These are phyloP conservation scores for Pharus latifolius DNA, from an alignment of 176 grass and related monocot genomes.

Conservation along the genomic window DNA sequence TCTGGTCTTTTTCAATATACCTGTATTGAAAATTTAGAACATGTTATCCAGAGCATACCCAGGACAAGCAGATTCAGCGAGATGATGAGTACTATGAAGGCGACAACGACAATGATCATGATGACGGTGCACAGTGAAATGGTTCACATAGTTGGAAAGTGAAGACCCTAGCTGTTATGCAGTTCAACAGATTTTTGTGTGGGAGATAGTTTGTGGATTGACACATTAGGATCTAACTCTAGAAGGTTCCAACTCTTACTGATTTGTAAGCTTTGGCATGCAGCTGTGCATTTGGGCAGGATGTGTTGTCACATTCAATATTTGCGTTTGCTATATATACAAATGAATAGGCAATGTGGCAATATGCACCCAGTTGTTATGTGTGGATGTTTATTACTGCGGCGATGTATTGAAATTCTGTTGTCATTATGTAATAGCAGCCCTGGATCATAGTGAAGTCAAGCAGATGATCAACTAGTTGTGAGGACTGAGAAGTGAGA, in stretches of 20 bases:
- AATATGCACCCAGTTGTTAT: neutral
- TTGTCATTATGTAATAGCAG: neutral
- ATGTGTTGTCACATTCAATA: neutral
- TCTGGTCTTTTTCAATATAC: neutral
- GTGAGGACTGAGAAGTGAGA: too few relatives aligned
- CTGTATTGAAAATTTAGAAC: neutral
- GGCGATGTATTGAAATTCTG: neutral
- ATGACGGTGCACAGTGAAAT: constrained; percentile 38
- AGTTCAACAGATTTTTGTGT: neutral
- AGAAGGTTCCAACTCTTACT: neutral
- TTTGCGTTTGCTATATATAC: neutral
- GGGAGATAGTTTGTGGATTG: neutral
- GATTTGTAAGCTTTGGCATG: neutral
- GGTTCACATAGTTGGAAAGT: neutral
- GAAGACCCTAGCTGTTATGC: neutral
- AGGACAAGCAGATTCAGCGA: constrained; percentile 77
- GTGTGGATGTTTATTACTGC: neutral
- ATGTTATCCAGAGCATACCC: constrained; percentile 57
- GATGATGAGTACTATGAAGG: constrained; percentile 92
- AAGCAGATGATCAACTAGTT: too few relatives aligned
- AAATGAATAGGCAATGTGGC: neutral
- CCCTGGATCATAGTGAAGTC: too few relatives aligned
- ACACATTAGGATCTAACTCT: constrained; percentile 9
- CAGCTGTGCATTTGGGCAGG: neutral
- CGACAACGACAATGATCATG: constrained; percentile 87